phyloP scores from a whole-genome alignment of 441 rosid genomes.

The Flueggea neowawraea region DNA sequence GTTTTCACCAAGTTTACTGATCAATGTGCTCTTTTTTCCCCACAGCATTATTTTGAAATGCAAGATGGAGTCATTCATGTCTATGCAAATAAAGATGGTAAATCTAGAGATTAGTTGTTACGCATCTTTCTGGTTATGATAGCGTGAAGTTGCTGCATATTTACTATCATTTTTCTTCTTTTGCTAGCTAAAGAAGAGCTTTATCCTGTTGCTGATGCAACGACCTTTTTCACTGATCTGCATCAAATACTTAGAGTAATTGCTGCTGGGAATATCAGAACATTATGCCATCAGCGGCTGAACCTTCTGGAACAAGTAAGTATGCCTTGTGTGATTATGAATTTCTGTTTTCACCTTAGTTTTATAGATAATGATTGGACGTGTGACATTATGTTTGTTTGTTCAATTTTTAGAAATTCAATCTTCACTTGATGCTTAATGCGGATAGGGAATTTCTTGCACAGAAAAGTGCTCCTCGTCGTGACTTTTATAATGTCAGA shows the following conservation, averaged over 20 bases:
- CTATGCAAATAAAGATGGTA: slow-evolving; percentile 76
- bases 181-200: slow-evolving; percentile 74
- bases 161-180: slow-evolving; percentile 2
- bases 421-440: slow-evolving; percentile 98
- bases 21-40: slow-evolving; percentile 8
- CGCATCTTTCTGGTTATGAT: slow-evolving; percentile 8
- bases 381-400: slow-evolving; percentile 14
- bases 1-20: background rate
- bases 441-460: slow-evolving; percentile 97
- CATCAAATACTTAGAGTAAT: slow-evolving; percentile 84
- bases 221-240: slow-evolving; percentile 93
- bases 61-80: slow-evolving; percentile 96
- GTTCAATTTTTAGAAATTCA: slow-evolving; percentile 71
- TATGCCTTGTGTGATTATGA: background rate
- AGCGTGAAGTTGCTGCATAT: background rate
- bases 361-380: slow-evolving; percentile 11
- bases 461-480: slow-evolving; percentile 99
- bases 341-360: background rate
- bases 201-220: slow-evolving; percentile 96
- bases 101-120: slow-evolving; percentile 20
- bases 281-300: slow-evolving; percentile 89
- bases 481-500: slow-evolving; percentile 97
- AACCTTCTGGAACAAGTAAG: slow-evolving; percentile 96
- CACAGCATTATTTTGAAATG: slow-evolving; percentile 96
- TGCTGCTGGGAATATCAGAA: slow-evolving; percentile 93